Percentiles rank a stretch among this genome's conserved stretches.
Evolutionary conservation across 257 asterid genomes (phyloP).

Genomic region (Fraxinus cuspidata): DNA sequence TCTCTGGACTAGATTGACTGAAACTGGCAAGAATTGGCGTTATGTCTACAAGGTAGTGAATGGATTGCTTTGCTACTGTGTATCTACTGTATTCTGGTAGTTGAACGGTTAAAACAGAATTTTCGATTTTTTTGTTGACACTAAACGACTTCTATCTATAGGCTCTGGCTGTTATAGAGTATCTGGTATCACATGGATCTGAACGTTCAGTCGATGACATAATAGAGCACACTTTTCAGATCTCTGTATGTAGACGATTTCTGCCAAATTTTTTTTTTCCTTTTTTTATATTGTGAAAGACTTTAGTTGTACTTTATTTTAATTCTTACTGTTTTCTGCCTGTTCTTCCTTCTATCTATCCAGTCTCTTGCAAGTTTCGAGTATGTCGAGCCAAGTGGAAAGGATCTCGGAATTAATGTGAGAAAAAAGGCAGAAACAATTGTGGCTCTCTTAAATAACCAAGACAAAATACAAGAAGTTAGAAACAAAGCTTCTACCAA

Average conservation of each 20-base stretch:
- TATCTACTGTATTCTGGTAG: slow-evolving; percentile 14
- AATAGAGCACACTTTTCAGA: slow-evolving; percentile 86
- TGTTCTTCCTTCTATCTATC: slow-evolving; percentile 28
- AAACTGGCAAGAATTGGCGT: slow-evolving; percentile 90
- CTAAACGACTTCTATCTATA: slow-evolving; percentile 29
- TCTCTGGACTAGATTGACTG: slow-evolving; percentile 80
- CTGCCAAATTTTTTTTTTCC: slow-evolving; percentile 9
- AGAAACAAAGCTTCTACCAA: slow-evolving; percentile 82
- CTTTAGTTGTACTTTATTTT: slow-evolving; percentile 12
- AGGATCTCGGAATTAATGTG: slow-evolving; percentile 86
- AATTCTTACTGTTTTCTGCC: slow-evolving; percentile 23
- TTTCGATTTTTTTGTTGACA: slow-evolving; percentile 14
- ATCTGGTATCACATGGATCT: slow-evolving; percentile 94
- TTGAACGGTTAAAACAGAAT: slow-evolving; percentile 4
- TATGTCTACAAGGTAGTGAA: slow-evolving; percentile 73
- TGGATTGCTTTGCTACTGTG: slow-evolving; percentile 8
- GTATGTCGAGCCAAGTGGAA: slow-evolving; percentile 88
- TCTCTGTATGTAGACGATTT: slow-evolving; percentile 64
- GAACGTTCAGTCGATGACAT: slow-evolving; percentile 97
- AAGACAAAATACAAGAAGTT: slow-evolving; percentile 85
- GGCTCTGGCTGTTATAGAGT: slow-evolving; percentile 93
- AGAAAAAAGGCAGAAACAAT: slow-evolving; percentile 85
- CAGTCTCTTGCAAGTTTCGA: slow-evolving; percentile 89
- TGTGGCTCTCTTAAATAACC: slow-evolving; percentile 72
- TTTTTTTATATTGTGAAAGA: slow-evolving; percentile 9